Percentiles rank a stretch among this genome's conserved stretches.
Conservation (phyloP, 305 asterid genomes). For the Fraxinus sp. region DNA sequence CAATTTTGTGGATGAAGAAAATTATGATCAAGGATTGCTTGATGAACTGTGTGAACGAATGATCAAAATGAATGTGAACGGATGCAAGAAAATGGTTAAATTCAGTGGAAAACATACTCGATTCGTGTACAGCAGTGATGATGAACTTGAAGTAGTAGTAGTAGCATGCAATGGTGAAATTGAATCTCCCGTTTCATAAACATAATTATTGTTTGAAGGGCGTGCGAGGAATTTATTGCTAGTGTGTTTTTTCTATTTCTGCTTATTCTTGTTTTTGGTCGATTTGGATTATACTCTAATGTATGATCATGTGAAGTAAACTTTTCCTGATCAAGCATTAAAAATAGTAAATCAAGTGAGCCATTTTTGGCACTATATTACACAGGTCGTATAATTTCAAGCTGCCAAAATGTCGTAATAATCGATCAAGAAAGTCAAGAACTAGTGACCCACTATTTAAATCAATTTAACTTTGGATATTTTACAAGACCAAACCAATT, state of each 20-base stretch:
- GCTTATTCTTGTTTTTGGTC: not conserved
- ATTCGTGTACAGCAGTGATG: conserved; percentile 66
- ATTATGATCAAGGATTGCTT: conserved; percentile 19
- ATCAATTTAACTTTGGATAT: no score
- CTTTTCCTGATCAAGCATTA: no score
- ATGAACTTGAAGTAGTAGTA: conserved; percentile 52
- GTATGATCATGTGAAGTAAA: not conserved
- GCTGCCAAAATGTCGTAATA: no score
- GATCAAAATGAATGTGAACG: conserved; percentile 55
- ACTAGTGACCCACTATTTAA: no score
- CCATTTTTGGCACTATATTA: no score
- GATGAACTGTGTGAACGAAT: conserved; percentile 75
- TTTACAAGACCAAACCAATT: no score
- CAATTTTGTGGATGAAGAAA: conserved; percentile 8
- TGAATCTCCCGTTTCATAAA: not conserved
- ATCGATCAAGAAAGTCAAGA: no score
- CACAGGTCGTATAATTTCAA: no score
- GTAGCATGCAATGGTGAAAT: not conserved
- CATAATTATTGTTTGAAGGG: not conserved
- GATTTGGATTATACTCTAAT: not conserved
- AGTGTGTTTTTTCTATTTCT: not conserved
- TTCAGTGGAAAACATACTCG: conserved; percentile 63
- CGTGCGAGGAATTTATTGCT: not conserved
- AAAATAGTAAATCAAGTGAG: no score
- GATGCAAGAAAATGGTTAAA: not conserved